These are phyloP conservation scores for Aspergillus spinulosporus DNA, from an alignment of 2,329 filamentous ascomycete genomes.

Conservation along the genomic window DNA sequence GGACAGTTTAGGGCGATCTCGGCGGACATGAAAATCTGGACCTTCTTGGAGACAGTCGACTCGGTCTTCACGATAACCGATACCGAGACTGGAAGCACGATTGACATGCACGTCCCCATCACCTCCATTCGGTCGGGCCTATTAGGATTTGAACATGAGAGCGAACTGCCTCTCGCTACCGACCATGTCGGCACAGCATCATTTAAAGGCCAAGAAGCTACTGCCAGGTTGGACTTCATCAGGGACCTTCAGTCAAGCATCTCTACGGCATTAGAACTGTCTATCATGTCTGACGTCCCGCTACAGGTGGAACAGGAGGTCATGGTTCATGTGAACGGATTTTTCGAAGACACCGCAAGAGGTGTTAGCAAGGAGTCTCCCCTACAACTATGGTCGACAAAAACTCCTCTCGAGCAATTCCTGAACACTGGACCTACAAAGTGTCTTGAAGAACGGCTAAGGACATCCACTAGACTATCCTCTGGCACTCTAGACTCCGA, in stretches of 20 bases:
- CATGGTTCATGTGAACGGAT: slow-evolving; percentile 59
- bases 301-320: slow-evolving; percentile 56
- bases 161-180: slow-evolving; percentile 33
- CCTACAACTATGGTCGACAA: slow-evolving; percentile 36
- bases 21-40: slow-evolving; percentile 62
- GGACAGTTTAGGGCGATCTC: slow-evolving; percentile 59
- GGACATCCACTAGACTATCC: slow-evolving; percentile 24
- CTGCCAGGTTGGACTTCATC: slow-evolving; percentile 31
- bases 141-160: slow-evolving; percentile 35
- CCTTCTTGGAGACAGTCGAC: slow-evolving; percentile 64
- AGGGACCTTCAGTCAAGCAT: slow-evolving; percentile 25
- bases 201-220: slow-evolving; percentile 32
- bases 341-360: slow-evolving; percentile 62
- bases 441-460: slow-evolving; percentile 57
- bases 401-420: slow-evolving; percentile 47
- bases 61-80: slow-evolving; percentile 53
- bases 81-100: slow-evolving; percentile 40
- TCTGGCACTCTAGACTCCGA: slow-evolving; percentile 30
- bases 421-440: slow-evolving; percentile 56
- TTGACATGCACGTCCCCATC: slow-evolving; percentile 61
- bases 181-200: slow-evolving; percentile 35
- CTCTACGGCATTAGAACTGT: slow-evolving; percentile 26
- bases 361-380: slow-evolving; percentile 47
- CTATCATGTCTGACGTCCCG: slow-evolving; percentile 43
- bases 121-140: slow-evolving; percentile 50